Evolutionary conservation across 768 basidiomycete genomes (phyloP).

Genomic region (Podaxis rugospora): DNA sequence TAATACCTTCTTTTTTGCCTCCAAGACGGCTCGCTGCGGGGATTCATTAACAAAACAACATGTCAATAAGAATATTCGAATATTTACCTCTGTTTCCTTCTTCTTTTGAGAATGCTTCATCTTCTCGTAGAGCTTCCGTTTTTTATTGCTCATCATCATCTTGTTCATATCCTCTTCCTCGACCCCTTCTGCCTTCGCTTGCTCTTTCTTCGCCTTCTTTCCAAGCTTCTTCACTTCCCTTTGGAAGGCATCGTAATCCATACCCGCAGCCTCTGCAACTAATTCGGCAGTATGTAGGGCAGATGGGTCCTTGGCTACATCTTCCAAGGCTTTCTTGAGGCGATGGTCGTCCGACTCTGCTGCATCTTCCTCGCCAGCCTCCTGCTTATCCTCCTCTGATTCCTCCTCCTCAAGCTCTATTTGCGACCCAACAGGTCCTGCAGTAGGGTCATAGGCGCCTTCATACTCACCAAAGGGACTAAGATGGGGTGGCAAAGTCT

Average conservation of each 20-base stretch:
- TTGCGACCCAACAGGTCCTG: conserved; percentile 30
- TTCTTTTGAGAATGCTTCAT: conserved; percentile 85
- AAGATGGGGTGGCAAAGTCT: conserved; percentile 86
- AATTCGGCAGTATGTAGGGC: conserved; percentile 84
- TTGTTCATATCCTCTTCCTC: conserved; percentile 87
- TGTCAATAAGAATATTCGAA: background rate
- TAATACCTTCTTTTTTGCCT: conserved; percentile 52
- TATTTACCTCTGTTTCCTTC: conserved; percentile 71
- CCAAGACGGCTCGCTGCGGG: conserved; percentile 54
- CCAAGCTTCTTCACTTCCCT: conserved; percentile 62
- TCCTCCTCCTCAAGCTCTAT: conserved; percentile 31
- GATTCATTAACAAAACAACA: background rate
- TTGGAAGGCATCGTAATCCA: conserved; percentile 77
- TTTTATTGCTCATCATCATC: conserved; percentile 97
- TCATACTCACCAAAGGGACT: conserved; percentile 89
- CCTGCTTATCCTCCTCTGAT: conserved; percentile 22
- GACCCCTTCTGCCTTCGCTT: conserved; percentile 28
- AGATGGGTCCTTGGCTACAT: conserved; percentile 43
- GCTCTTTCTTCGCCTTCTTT: conserved; percentile 30
- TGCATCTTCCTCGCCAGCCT: conserved; percentile 15
- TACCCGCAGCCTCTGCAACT: conserved; percentile 84
- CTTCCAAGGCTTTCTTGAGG: conserved; percentile 8
- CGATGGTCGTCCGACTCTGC: conserved; percentile 5
- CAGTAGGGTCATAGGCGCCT: conserved; percentile 70
- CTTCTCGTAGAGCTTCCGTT: conserved; percentile 89